These are phyloP conservation scores for Xylaria flabelliformis DNA, from an alignment of 495 filamentous ascomycete species.

Conservation along the genomic window DNA sequence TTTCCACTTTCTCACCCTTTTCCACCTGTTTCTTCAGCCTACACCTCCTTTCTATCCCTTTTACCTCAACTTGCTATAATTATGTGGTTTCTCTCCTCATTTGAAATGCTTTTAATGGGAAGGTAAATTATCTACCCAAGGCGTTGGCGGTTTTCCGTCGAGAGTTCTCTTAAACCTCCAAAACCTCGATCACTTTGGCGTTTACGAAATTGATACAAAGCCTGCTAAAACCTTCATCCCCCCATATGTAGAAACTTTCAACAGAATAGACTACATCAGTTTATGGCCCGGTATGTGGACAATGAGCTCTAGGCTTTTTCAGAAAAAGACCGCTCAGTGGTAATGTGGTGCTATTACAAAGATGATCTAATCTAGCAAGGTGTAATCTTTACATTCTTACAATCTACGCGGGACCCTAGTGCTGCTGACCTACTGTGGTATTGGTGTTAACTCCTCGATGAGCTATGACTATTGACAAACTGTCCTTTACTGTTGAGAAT, in stretches of 20 bases:
- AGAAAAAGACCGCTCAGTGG: neutral
- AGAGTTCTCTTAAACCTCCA: neutral
- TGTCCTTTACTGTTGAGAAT: neutral
- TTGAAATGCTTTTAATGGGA: neutral
- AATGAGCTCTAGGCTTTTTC: neutral
- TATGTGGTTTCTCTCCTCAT: no score
- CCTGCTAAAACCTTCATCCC: neutral
- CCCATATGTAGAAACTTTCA: neutral
- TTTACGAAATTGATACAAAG: neutral
- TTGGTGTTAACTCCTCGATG: neutral
- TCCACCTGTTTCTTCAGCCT: no score
- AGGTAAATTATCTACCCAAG: neutral
- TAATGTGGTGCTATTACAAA: neutral
- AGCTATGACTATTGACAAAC: neutral
- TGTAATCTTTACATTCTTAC: neutral
- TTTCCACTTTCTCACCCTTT: neutral
- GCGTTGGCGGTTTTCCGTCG: neutral
- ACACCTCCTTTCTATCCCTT: no score
- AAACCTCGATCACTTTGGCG: neutral
- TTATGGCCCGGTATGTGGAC: neutral
- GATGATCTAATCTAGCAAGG: neutral
- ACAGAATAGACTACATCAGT: neutral
- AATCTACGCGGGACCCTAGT: neutral
- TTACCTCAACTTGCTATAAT: no score
- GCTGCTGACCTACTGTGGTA: neutral